Evolutionary conservation across 148 eudicot genomes (phyloP), one percentile per base, ranked within the genome.

Genomic region (Bassia scoparia): DNA sequence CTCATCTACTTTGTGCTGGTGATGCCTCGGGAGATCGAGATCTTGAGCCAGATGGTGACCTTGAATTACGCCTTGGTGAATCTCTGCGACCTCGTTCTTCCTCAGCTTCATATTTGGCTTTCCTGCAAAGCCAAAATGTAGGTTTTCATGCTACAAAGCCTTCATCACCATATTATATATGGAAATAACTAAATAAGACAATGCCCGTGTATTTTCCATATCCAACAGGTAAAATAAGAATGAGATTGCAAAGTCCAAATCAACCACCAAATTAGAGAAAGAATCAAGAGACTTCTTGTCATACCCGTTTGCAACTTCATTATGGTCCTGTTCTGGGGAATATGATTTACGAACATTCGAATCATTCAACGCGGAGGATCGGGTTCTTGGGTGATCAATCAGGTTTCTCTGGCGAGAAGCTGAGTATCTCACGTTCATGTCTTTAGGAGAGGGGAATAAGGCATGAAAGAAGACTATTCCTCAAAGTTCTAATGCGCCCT

Each of bases 21-120:
- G 90, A 87, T 12, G 74, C 72, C 79, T 89, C 88, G 34, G 80
- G 83, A 72, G 92, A 89, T 74, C 88, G 81, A 43, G 93, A 89
- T 80, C 90, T 77, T 27, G 93, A 89, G 67, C 89, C 87, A 55
- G 87, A 81, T 27, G 93, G 93, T 24, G 93, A 89, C 79, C 87
- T 84, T 43, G 90, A 83, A 49, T 63, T 77, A 43, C 80, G 84
- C 75, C 77, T 79, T 37, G 85, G 87, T 17, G 88, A 76, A 72
- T 67, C 82, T 73, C 84, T 77, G 49, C 35, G 74, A 26, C 68
- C 81, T 69, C 72, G 61, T 48, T 43, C 76, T 72, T 82, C 82
- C 62, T 85, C 86, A 61, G 82, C 78, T 23, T 81, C 85, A 41
- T 61, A 70, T 27, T 77, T 78, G 61, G 77, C 46, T 83, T 79